phyloP scores from a whole-genome alignment of 345 rosid species.

The Lumnitzera racemosa region DNA sequence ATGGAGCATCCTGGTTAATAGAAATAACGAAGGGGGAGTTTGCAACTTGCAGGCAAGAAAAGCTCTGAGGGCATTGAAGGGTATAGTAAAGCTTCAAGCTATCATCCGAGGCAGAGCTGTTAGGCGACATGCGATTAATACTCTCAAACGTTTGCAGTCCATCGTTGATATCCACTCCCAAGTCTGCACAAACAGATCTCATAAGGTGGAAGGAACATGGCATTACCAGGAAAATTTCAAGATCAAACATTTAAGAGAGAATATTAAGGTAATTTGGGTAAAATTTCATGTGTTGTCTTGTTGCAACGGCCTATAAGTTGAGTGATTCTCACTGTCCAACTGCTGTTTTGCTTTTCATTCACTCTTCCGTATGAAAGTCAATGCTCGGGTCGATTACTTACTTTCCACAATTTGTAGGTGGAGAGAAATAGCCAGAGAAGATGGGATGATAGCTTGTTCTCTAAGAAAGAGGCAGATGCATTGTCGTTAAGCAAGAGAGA shows the following conservation, averaged over 20 bases:
- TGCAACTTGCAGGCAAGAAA: constrained; percentile 60
- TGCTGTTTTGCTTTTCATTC: too few species aligned
- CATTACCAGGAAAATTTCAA: constrained; percentile 35
- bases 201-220: constrained; percentile 23
- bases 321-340: too few species aligned
- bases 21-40: too few species aligned
- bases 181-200: constrained; percentile 48
- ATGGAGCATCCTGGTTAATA: background rate
- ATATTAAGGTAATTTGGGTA: constrained; percentile 16
- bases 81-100: constrained; percentile 91
- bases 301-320: too few species aligned
- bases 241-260: constrained; percentile 38
- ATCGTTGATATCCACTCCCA: constrained; percentile 74
- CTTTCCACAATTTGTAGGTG: constrained; percentile 34
- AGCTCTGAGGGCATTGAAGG: constrained; percentile 83
- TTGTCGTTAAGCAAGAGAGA: constrained; percentile 59
- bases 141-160: constrained; percentile 80
- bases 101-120: constrained; percentile 70
- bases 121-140: constrained; percentile 72
- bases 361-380: too few species aligned
- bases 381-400: too few species aligned
- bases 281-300: too few species aligned
- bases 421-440: constrained; percentile 54
- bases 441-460: constrained; percentile 80
- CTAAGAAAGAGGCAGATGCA: constrained; percentile 71